A percentile compares a stretch with the other conserved stretches of the same genome.
Evolutionary conservation across 2,329 filamentous ascomycete species (phyloP).

Genomic region (Stagonosporopsis cucurbitacearum): DNA sequence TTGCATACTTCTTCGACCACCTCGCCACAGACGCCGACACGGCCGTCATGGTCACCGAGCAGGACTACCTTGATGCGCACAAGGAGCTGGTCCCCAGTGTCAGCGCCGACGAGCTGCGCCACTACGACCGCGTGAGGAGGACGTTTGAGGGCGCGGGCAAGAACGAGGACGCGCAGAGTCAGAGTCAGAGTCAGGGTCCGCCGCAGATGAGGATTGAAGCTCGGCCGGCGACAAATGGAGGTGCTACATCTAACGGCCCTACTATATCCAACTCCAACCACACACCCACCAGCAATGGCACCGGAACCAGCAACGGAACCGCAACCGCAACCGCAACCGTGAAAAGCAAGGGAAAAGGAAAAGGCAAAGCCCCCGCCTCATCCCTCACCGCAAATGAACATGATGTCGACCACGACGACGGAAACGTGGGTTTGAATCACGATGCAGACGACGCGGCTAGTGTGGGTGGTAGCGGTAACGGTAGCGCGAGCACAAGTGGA

Average conservation of each 20-base stretch:
- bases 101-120: conserved; percentile 86
- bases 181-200: not conserved
- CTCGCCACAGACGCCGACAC: conserved; percentile 82
- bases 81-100: conserved; percentile 91
- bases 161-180: conserved; percentile 39
- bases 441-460: conserved; percentile 18
- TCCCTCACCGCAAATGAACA: too few species aligned
- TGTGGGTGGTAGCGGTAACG: conserved; percentile 6
- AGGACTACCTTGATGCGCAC: conserved; percentile 84
- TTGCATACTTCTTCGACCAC: conserved; percentile 96
- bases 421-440: conserved; percentile 47
- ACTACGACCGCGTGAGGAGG: conserved; percentile 84
- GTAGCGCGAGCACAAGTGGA: not conserved
- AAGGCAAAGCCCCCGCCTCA: conserved; percentile 41
- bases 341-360: conserved; percentile 30
- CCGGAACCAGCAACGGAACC: too few species aligned
- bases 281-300: too few species aligned
- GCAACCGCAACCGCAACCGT: too few species aligned
- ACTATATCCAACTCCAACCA: too few species aligned
- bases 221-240: too few species aligned
- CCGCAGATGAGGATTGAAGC: not conserved
- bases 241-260: too few species aligned
- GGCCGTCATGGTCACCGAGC: conserved; percentile 84
- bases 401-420: conserved; percentile 51
- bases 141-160: conserved; percentile 75